Evolutionary conservation across 345 rosid species (phyloP).

Genomic region (Aethionema arabicum): DNA sequence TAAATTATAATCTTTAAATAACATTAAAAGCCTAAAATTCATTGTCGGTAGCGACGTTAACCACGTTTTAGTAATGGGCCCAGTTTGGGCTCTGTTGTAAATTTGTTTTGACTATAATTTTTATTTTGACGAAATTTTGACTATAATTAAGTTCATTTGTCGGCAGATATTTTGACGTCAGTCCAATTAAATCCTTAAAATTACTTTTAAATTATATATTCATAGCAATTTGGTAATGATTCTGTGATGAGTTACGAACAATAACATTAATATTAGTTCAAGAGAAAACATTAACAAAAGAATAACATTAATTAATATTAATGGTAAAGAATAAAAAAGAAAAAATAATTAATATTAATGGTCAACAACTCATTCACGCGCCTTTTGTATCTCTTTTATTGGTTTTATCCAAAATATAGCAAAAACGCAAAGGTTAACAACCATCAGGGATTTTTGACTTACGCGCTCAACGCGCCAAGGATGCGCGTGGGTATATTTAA

Average conservation of each 20-base stretch:
- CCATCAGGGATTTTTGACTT: too few relatives aligned
- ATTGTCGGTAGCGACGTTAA: constrained; percentile 34
- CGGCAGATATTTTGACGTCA: constrained; percentile 29
- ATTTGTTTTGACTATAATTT: constrained; percentile 15
- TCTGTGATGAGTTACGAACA: too few relatives aligned
- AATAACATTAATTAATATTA: neutral
- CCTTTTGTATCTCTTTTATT: neutral
- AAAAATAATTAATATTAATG: neutral
- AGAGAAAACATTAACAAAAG: too few relatives aligned
- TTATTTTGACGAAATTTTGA: too few relatives aligned
- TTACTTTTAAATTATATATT: neutral
- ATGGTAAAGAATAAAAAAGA: neutral
- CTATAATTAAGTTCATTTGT: constrained; percentile 24
- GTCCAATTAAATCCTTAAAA: neutral
- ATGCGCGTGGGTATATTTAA: neutral
- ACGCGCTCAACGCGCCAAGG: neutral
- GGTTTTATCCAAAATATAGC: neutral
- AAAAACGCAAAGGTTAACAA: neutral
- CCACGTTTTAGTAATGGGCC: constrained; percentile 26
- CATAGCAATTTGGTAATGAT: neutral
- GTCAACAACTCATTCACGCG: constrained; percentile 3
- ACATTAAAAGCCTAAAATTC: constrained; percentile 23
- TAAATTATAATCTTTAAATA: constrained; percentile 12
- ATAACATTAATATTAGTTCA: too few relatives aligned
- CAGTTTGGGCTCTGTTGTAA: constrained; percentile 3